Evolutionary conservation across 495 filamentous ascomycete genomes (phyloP), one percentile per base, ranked within the genome.

Genomic region (Saxispiralis lemnorum): DNA sequence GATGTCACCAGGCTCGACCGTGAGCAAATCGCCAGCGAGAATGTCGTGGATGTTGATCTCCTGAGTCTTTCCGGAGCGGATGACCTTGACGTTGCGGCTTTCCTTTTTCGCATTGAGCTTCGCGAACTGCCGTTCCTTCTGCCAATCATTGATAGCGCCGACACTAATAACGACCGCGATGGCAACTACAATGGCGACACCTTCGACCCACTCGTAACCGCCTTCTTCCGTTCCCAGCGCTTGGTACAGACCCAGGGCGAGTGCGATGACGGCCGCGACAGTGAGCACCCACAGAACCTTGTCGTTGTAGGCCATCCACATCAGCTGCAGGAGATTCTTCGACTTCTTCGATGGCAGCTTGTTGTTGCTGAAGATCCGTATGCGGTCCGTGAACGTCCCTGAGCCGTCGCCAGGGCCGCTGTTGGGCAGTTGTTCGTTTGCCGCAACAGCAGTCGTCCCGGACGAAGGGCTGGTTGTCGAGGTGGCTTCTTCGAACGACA

Each of bases 1-100:
- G 55, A 93, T 68, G 54, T 95, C 85, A 45, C 87, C 87, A n/a
- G 84, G 78, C 56, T 92, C 83, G 20, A 93, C 59, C 48, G 79
- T 72, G 48, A 93, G 68, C 15, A 95, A 70, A 55, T 93, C 87
- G 31, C 87, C 87, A 14, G 81, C 86, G 5, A 86, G 66, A 30
- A 95, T 59, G 50, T 92, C 81, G 54, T 80, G 72, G 30, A 93
- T 71, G 0, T 79, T 84, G 28, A 95, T 77, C 60, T 84, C 79
- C 35, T 66, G 65, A 0, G 75, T 79, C 52, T 72, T 78, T 35
- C 83, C 84, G 2, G 81, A 87, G 13, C 84, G 76, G 34, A 80
- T 67, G 14, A 81, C 74, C 47, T 84, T 86, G 44, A 92, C 70
- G 28, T 66, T 55, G 36, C 83, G 68, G 53, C 63, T 58, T 19